Base-by-base conservation (phyloP, 768 basidiomycete species). In the Hydnum rufescens region DNA sequence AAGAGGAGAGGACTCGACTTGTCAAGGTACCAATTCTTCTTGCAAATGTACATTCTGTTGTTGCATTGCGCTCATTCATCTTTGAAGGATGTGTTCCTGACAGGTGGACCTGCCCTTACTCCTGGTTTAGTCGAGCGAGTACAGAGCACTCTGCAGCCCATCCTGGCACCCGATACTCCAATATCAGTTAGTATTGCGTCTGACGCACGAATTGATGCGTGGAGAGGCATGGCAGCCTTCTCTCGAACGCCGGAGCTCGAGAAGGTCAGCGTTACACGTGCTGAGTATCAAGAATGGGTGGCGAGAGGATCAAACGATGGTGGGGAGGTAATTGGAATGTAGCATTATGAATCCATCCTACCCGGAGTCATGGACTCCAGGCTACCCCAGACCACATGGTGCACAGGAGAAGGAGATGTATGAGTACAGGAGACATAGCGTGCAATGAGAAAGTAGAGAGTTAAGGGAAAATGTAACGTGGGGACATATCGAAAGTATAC, bases 301-400 rank as follows among this genome's bases (percentile, higher is more conserved):
- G 76, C 1, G 90, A 95, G 64, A 73, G 86, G 55, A 70, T 92
- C 54, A 85, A 80, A 64, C 73, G 73, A 61, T 95, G 95, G 82
- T 86, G 82, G 75, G 88, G 88, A 62, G 80, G 90, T 4, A 96
- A 97, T 62, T 85, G 81, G 80, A 84, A 85, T 60, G 61, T 64
- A 39, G 61, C 64, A 13, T 58, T 59, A 42, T 56, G 42, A 2
- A n/a, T n/a, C n/a, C n/a, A n/a, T n/a, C n/a, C n/a, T n/a, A n/a
- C n/a, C n/a, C n/a, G n/a, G n/a, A n/a, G n/a, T n/a, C n/a, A n/a
- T n/a, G n/a, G n/a, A n/a, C n/a, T n/a, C n/a, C n/a, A n/a, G n/a
- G n/a, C n/a, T n/a, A n/a, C n/a, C n/a, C n/a, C n/a, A 39, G 36
- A 8, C 8, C 19, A 19, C 36, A 8, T 39, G 36, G 36, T 39